Conservation (phyloP, 139 green algal species). For the Spirogloea muscicola region DNA sequence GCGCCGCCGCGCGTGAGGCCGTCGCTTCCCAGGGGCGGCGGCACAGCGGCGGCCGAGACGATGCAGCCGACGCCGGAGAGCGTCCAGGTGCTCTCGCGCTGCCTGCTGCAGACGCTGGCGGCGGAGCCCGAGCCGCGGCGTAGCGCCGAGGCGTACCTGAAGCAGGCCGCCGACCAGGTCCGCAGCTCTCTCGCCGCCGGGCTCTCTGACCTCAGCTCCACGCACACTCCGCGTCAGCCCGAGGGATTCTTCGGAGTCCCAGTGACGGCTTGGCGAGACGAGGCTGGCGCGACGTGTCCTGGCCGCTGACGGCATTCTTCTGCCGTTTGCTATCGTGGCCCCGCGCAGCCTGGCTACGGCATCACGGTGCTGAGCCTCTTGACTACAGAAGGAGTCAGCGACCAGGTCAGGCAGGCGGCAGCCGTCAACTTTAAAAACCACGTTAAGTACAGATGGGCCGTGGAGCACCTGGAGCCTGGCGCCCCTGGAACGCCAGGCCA, state of each 20-base stretch:
- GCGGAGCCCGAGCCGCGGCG: slow-evolving; percentile 68
- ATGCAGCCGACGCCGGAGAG: slow-evolving; percentile 22
- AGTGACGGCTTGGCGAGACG: too few relatives aligned
- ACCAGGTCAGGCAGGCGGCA: slow-evolving; percentile 77
- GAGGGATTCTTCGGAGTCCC: too few relatives aligned
- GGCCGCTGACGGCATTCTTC: too few relatives aligned
- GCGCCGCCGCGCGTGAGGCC: too few relatives aligned
- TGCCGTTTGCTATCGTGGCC: too few relatives aligned
- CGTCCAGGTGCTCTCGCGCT: slow-evolving; percentile 18
- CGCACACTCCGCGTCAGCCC: too few relatives aligned
- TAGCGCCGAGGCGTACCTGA: slow-evolving; percentile 73
- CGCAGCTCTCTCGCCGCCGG: too few relatives aligned
- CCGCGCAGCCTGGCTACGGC: slow-evolving; percentile 71
- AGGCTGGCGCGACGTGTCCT: too few relatives aligned
- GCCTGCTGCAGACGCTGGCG: slow-evolving; percentile 59
- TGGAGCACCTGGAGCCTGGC: slow-evolving; percentile 28
- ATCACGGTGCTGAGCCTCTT: slow-evolving; percentile 58
- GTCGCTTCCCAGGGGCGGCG: too few relatives aligned
- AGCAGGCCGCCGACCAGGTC: slow-evolving; percentile 50
- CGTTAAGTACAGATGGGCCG: slow-evolving; percentile 81
- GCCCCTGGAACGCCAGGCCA: too few relatives aligned
- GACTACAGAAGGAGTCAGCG: slow-evolving; percentile 1
- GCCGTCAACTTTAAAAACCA: slow-evolving; percentile 97
- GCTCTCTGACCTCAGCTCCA: too few relatives aligned
- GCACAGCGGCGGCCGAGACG: too few relatives aligned